A percentile compares a stretch with the other conserved stretches of the same genome.
phyloP scores from a whole-genome alignment of 306 rosid genomes.

The Quercus dentata region DNA sequence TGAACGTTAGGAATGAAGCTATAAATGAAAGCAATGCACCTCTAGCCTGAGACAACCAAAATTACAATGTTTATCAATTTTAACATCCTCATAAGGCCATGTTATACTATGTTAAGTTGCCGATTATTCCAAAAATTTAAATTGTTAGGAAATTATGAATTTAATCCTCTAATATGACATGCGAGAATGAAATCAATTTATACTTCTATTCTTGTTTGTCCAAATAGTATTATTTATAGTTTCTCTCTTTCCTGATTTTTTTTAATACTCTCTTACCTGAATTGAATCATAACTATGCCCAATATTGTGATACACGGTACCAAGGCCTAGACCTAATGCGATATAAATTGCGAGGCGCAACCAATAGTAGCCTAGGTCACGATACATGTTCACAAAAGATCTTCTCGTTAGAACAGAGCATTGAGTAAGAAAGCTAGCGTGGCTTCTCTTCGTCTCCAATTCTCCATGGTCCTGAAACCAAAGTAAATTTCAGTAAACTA shows the following conservation, averaged over 20 bases:
- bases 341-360: conserved; percentile 47
- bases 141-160: too few species aligned
- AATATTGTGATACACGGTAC: conserved; percentile 41
- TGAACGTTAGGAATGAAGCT: conserved; percentile 54
- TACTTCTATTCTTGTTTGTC: background rate
- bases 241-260: too few species aligned
- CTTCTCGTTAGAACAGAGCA: conserved; percentile 57
- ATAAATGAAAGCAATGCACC: conserved; percentile 52
- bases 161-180: too few species aligned
- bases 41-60: conserved; percentile 49
- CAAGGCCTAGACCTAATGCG: conserved; percentile 40
- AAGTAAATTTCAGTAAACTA: background rate
- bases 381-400: conserved; percentile 56
- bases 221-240: too few species aligned
- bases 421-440: conserved; percentile 55
- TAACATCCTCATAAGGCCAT: background rate
- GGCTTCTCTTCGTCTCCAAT: conserved; percentile 34
- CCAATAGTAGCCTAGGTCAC: conserved; percentile 74
- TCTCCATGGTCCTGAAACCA: conserved; percentile 30
- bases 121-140: too few species aligned
- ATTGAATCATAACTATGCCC: conserved; percentile 28
- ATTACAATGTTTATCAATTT: background rate
- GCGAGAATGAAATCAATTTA: background rate
- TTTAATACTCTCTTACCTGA: conserved; percentile 24
- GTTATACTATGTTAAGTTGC: background rate